Base-by-base conservation (phyloP, 208 protist species). In the Wallacemonas sp. region DNA sequence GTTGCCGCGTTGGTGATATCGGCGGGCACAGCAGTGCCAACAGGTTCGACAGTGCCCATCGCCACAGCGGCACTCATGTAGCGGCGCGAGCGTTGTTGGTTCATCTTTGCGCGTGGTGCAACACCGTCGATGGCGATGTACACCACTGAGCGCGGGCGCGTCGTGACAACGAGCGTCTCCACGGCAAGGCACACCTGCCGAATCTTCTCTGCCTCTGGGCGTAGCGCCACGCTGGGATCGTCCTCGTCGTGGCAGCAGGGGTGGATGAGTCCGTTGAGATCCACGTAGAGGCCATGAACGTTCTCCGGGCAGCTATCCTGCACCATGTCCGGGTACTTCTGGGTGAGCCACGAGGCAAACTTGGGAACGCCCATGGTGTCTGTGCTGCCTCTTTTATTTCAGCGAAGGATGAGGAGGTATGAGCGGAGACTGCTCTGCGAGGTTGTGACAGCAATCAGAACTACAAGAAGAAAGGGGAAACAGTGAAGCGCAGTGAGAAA, bases 41-140 rank as follows among this genome's bases (percentile, higher is more conserved):
- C 45, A 6, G 45, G 26, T 17, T 53, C 32, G 0, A 50, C 24
- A 26, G 6, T 64, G n/a, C 52, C 66, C 41, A 76, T 44, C 44
- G 71, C 71, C 38, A 63, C 63, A 0, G 78, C 87, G 0, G 69
- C 61, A 21, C 64, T 76, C 90, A 93, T 95, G 76, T 95, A 93
- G 24, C 90, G 85, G 26, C 90, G 80, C 22, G 87, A 81, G n/a
- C 98, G 88, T 83, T 99, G 99, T 83, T 99, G 98, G 65, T 99
- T 99, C 96, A 99, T 98, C 71, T 99, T 99, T 5, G 98, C 98
- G 12, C 98, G 81, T n/a, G 98, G 98, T 4, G 98, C 98, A 12
- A 99, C 98, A 50, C 98, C 98, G 83, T 99, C 98, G 42, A 90
- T 73, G 1, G 89, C 92, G 73, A 99, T 94, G 84, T 98, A 99